Base-by-base conservation (phyloP, 192 early-diverging fungal species). In the Umbelopsis ramanniana region DNA sequence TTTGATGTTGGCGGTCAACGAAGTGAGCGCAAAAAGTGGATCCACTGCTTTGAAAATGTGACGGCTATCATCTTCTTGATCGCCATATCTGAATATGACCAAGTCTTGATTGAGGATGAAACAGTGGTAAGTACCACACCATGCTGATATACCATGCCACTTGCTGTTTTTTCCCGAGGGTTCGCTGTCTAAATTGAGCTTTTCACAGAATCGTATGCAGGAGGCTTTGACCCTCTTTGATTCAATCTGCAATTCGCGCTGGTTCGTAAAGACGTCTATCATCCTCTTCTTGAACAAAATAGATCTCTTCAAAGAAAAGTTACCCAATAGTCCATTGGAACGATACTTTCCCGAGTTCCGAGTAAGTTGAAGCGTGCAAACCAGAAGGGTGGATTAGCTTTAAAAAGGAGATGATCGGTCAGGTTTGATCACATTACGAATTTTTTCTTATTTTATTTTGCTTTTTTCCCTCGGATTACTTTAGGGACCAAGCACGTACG, bases 251-350 rank as follows among this genome's bases (percentile, higher is more conserved):
- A 98, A 98, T 85, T 92, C 90, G 72, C 86, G 93, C 74, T 96
- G 95, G 96, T 98, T 98, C 67, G 91, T 93, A 46, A 93, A 94
- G 75, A 98, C 96, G 8, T 95, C 94, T 29, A 95, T 98, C 66
- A 98, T 98, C 77, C 84, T 98, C 68, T 98, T 98, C 88, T 83
- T 98, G 67, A 98, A 98, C 90, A 98, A 98, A 83, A 94, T 98
- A 72, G 96, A 98, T 84, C 86, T 95, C 37, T 96, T 98, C 89
- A 91, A 87, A 72, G 89, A 93, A 74, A 98, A 98, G 85, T 84
- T 98, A 67, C 88, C 88, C 37, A 76, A 83, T 52, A 92, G 90
- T 17, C 93, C 95, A 26, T 86, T 98, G 89, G 70, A 81, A 24
- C 91, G 93, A 67, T 98, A 93, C 80, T 98, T 98, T 88, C 88